Base-by-base conservation (phyloP, 495 filamentous ascomycete species). In the Lepraria neglecta region DNA sequence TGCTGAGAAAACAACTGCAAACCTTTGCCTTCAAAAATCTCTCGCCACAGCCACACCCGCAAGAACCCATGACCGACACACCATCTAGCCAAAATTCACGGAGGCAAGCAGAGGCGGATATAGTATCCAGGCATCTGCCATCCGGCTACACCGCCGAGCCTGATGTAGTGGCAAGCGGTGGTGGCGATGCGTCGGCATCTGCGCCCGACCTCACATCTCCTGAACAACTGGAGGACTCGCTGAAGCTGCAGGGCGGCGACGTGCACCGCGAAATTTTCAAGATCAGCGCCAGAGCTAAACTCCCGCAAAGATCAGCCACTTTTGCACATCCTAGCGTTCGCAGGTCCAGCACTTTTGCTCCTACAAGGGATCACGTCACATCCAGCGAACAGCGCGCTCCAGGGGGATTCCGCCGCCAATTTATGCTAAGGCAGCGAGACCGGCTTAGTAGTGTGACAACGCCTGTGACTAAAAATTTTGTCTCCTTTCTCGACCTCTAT, bases 241-340 rank as follows among this genome's bases (percentile, higher is more conserved):
- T 87, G 55, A 80, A 70, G 55, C 75, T 88, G 1, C 84, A 84
- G 65, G 85, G 84, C 19, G 85, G 85, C 40, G 85, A 88, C 66
- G 81, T 87, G 24, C 84, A 87, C 69, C 79, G 84, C 27, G 83
- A 85, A 64, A 77, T 87, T n/a, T 88, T 86, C 75, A 82, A 80
- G 63, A 77, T 84, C 38, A 75, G 80, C 14, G 76, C 79, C n/a
- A 77, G 77, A 50, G 73, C 68, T 19, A 74, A 71, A 53, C 67
- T 74, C 45, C 78, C 80, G 56, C 74, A 78, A 64, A 76, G 84
- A 45, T 75, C 84, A 11, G 77, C 77, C 53, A 86, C 82, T 19
- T 87, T 87, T 67, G 81, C 84, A 44, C 69, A 74, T 50, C 72
- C 74, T 3, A 64, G 69, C 17, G 67, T 71, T 57, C 69, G 60